Percentiles rank a stretch among this genome's conserved stretches.
phyloP scores from a whole-genome alignment of 441 rosid genomes.

The Croton laevigatus region DNA sequence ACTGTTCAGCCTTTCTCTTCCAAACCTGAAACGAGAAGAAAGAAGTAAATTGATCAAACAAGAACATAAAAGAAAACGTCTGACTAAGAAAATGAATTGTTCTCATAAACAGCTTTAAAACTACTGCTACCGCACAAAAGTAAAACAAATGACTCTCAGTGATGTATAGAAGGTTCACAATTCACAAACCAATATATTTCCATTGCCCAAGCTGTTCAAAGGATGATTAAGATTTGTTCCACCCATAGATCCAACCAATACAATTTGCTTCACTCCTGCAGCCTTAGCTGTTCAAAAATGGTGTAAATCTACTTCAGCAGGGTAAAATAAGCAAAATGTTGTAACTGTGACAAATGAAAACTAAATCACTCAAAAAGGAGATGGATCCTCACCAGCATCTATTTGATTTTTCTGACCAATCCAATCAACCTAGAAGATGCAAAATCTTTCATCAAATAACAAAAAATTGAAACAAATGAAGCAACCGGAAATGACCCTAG shows the following conservation, averaged over 20 bases:
- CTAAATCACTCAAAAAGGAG: not conserved
- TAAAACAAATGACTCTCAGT: not conserved
- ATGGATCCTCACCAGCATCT: constrained; percentile 64
- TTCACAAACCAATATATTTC: constrained; percentile 78
- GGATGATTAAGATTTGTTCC: constrained; percentile 84
- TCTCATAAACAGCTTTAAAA: not conserved
- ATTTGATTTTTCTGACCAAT: constrained; percentile 96
- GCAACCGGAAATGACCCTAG: not conserved
- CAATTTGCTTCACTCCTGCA: constrained; percentile 93
- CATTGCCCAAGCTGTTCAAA: constrained; percentile 86
- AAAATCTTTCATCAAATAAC: constrained; percentile 18
- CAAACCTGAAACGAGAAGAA: constrained; percentile 49
- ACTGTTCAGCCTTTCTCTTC: constrained; percentile 99
- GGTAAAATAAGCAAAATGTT: not conserved
- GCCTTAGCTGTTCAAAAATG: constrained; percentile 65
- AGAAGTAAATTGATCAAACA: not conserved
- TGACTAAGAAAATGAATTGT: not conserved
- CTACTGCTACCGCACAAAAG: not conserved
- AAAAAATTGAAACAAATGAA: constrained; percentile 10
- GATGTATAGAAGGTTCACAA: not conserved
- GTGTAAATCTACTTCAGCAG: constrained; percentile 17
- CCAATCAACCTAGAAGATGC: constrained; percentile 73
- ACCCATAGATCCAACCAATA: constrained; percentile 96
- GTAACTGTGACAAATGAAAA: not conserved
- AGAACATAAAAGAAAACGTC: not conserved